Evolutionary conservation across 805 yeast species (phyloP), one percentile per base, ranked within the genome.

Genomic region (Sugiyamaella lignohabitans): DNA sequence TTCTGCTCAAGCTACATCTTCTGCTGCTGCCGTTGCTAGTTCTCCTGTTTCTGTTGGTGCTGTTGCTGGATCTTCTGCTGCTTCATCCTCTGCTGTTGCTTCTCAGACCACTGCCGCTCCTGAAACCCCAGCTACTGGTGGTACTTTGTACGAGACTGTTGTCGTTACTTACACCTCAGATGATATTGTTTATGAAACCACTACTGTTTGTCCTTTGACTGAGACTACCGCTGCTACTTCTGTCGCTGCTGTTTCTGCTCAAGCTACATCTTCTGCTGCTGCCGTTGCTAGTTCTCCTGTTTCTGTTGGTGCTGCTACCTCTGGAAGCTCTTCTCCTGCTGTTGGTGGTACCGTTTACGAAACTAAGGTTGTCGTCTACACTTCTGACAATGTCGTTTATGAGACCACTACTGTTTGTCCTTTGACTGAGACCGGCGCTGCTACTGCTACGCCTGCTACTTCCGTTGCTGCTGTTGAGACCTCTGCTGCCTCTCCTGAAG

Each of bases 361-460:
- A 16, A 48, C 51, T 30, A 42, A 51, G 40, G 46, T 27, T 22
- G 39, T 45, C 19, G 40, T 41, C 18, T 14, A 37, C 24, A 48
- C 51, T 23, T 35, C 30, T n/a, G 43, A 30, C 36, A 38, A 46
- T 21, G 24, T 27, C 10, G 51, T 51, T 40, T 45, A 44, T 32
- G 44, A 21, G 24, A 51, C 51, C 29, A 45, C 47, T 23, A 47
- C 50, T 27, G 48, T 50, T 10, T 51, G 54, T 43, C 54, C 54
- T 17, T 30, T 51, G 45, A 43, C 51, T 30, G 47, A 41, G 22
- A 18, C 43, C 24, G 18, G 22, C 14, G 34, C 40, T 30, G 23
- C 27, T 20, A 14, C 38, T 10, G 30, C 30, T 27, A 24, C 44
- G 10, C 17, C 16, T 11, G 40, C 45, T 16, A 24, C 43, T 40